A percentile compares a stretch with the other conserved stretches of the same genome.
Conservation (phyloP, 164 flowering plant species). For the Dillenia suffruticosa region DNA sequence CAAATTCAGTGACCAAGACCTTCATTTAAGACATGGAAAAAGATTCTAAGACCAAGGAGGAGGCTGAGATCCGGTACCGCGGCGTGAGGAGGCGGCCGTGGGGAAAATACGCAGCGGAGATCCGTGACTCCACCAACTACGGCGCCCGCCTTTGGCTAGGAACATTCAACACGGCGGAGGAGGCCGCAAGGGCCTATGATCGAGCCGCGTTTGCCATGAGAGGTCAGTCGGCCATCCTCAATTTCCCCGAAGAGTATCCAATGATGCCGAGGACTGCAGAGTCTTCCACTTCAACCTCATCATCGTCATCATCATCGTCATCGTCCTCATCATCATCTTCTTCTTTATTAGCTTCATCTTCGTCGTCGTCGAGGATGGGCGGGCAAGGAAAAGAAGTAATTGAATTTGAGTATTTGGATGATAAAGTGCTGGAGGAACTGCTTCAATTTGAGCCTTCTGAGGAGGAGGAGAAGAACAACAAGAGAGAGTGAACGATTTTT, state of each 20-base stretch:
- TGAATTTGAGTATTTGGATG: not conserved
- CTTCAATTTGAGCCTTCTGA: not conserved
- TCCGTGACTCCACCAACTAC: not conserved
- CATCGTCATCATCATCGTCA: no score
- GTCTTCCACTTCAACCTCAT: no score
- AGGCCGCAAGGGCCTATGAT: slow-evolving; percentile 2
- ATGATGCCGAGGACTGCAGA: no score
- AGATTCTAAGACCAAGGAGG: not conserved
- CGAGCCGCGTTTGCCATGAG: not conserved
- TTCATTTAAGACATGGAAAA: slow-evolving; percentile 1
- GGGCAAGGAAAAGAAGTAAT: not conserved
- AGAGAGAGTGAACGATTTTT: not conserved
- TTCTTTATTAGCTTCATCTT: not conserved
- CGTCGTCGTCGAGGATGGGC: no score
- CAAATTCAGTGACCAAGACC: no score
- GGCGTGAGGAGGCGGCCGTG: slow-evolving; percentile 6
- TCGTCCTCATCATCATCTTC: no score
- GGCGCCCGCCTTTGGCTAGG: slow-evolving; percentile 1
- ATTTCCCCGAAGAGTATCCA: slow-evolving; percentile 7
- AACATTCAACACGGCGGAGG: no score
- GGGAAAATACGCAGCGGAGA: not conserved
- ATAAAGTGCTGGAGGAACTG: slow-evolving; percentile 6
- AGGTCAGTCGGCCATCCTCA: slow-evolving; percentile 1
- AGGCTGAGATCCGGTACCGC: slow-evolving; percentile 1
- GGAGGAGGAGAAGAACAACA: not conserved